Evolutionary conservation across 2,329 filamentous ascomycete genomes (phyloP).

Genomic region (Diaporthe batatas): DNA sequence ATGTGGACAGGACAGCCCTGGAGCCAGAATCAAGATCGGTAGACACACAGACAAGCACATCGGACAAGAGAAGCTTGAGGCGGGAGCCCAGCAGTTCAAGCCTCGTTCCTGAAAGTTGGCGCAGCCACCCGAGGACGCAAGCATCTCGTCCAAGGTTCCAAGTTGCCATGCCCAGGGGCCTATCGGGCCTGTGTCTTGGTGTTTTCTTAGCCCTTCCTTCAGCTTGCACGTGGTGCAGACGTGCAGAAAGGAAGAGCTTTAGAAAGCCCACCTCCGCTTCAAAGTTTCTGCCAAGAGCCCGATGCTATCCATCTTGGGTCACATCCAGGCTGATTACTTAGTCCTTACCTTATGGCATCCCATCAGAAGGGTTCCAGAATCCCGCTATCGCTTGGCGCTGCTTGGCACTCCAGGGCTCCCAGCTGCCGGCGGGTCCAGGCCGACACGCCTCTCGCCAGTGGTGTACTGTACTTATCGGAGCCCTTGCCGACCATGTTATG

Average conservation of each 20-base stretch:
- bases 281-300: constrained; percentile 24
- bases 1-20: too few relatives aligned
- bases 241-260: constrained; percentile 8
- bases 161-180: not conserved
- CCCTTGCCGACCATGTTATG: constrained; percentile 23
- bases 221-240: too few relatives aligned
- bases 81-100: constrained; percentile 23
- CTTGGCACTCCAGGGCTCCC: constrained; percentile 5
- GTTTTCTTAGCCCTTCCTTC: constrained; percentile 13
- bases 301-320: constrained; percentile 20
- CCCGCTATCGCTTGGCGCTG: constrained; percentile 29
- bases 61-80: constrained; percentile 25
- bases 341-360: constrained; percentile 10
- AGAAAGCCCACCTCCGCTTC: constrained; percentile 18
- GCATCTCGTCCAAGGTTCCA: constrained; percentile 1
- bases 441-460: not conserved
- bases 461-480: not conserved
- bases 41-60: constrained; percentile 1
- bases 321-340: constrained; percentile 20
- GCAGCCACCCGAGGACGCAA: constrained; percentile 18
- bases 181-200: not conserved
- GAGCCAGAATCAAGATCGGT: not conserved
- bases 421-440: not conserved
- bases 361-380: constrained; percentile 30
- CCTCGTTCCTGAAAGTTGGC: constrained; percentile 22